Evolutionary conservation across 202 grass and related monocot genomes (phyloP).

Genomic region (Carex arenaria): DNA sequence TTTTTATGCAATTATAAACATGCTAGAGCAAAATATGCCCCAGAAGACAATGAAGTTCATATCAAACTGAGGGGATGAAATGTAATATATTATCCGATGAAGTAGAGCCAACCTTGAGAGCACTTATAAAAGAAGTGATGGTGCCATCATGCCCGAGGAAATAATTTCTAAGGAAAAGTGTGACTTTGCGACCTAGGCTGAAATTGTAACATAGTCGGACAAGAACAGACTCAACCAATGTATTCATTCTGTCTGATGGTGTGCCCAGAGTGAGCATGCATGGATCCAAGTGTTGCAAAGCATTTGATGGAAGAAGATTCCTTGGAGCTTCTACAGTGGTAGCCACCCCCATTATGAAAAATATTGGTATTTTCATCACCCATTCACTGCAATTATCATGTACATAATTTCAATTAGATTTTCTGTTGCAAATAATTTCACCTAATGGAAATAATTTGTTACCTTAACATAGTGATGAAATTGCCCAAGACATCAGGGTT

Average conservation of each 20-base stretch:
- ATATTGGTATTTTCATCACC: constrained; percentile 80
- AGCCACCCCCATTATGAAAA: constrained; percentile 74
- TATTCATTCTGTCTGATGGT: constrained; percentile 77
- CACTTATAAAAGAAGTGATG: constrained; percentile 81
- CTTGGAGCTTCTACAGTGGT: constrained; percentile 66
- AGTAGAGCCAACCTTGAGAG: constrained; percentile 63
- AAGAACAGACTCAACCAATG: constrained; percentile 73
- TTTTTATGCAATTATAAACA: constrained; percentile 21
- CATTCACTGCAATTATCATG: constrained; percentile 48
- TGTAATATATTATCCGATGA: neutral
- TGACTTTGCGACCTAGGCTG: constrained; percentile 57
- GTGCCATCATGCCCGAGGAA: constrained; percentile 84
- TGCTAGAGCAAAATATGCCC: neutral
- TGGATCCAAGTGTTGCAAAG: constrained; percentile 62
- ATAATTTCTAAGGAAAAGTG: constrained; percentile 80
- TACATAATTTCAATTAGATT: constrained; percentile 10
- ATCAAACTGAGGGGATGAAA: neutral
- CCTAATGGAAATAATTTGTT: neutral
- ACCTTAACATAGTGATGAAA: constrained; percentile 68
- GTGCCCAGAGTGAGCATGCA: constrained; percentile 70
- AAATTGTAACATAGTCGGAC: constrained; percentile 56
- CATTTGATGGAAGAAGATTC: constrained; percentile 66
- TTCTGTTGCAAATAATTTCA: neutral
- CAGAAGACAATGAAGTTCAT: neutral
- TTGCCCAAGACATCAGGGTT: constrained; percentile 57